Evolutionary conservation across 2,329 filamentous ascomycete species (phyloP).

Genomic region (Epichloe aotearoae): DNA sequence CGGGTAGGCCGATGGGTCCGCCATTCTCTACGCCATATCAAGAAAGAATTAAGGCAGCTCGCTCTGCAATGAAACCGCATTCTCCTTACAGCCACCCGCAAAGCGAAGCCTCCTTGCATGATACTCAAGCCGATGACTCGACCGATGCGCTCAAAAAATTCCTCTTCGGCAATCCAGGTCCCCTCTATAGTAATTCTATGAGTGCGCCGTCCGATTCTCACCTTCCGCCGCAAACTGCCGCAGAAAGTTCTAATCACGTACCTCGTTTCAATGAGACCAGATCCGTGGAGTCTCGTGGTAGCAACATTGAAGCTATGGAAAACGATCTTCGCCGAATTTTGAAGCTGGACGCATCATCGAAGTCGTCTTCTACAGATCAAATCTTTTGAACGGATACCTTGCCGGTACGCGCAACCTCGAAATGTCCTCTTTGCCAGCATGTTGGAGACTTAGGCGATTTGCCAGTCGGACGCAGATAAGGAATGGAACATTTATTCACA

Average conservation of each 20-base stretch:
- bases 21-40: slow-evolving; percentile 56
- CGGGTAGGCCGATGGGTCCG: slow-evolving; percentile 43
- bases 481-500: neutral
- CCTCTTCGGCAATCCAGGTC: slow-evolving; percentile 31
- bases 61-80: slow-evolving; percentile 16
- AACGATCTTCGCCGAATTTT: slow-evolving; percentile 40
- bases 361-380: slow-evolving; percentile 9
- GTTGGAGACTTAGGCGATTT: neutral
- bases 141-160: slow-evolving; percentile 45
- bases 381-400: slow-evolving; percentile 6
- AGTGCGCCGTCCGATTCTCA: neutral
- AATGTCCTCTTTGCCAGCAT: neutral
- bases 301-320: slow-evolving; percentile 36
- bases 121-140: slow-evolving; percentile 15
- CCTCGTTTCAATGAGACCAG: neutral
- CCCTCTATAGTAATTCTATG: neutral
- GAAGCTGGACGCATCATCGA: slow-evolving; percentile 26
- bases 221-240: neutral
- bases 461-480: neutral
- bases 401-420: neutral
- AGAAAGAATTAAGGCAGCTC: slow-evolving; percentile 46
- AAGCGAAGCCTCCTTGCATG: neutral
- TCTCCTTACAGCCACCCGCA: neutral
- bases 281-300: slow-evolving; percentile 3
- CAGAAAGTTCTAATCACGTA: neutral